Evolutionary conservation across 2,329 filamentous ascomycete species (phyloP).

Genomic region (Aspergillus spinulosporus): DNA sequence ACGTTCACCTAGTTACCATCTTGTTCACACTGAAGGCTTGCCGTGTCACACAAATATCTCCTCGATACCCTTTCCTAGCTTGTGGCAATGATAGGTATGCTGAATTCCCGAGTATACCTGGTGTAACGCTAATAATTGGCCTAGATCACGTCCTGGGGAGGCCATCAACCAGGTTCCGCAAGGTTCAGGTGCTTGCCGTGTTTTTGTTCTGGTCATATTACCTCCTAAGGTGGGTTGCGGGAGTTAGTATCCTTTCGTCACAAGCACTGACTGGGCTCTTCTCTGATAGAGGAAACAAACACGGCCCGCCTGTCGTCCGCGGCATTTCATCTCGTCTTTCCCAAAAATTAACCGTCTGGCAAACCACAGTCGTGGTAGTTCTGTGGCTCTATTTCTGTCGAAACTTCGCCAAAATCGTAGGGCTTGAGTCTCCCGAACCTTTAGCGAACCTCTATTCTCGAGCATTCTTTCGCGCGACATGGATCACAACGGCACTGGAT

Average conservation of each 20-base stretch:
- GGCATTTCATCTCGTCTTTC: constrained; percentile 69
- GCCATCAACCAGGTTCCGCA: constrained; percentile 86
- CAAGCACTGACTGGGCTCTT: background rate
- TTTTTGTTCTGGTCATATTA: constrained; percentile 90
- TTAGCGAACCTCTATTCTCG: constrained; percentile 90
- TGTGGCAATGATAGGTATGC: constrained; percentile 36
- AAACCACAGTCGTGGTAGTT: constrained; percentile 81
- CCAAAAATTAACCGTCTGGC: constrained; percentile 78
- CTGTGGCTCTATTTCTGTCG: constrained; percentile 87
- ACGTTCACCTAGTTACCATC: background rate
- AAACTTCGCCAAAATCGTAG: constrained; percentile 90
- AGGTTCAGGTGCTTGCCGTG: constrained; percentile 88
- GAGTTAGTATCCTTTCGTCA: background rate
- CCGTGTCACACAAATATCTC: background rate
- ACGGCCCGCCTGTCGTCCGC: constrained; percentile 65
- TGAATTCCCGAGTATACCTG: background rate
- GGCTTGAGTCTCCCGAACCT: constrained; percentile 88
- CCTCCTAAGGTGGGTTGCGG: constrained; percentile 64
- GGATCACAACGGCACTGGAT: constrained; percentile 91
- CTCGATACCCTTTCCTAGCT: background rate
- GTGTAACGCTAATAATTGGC: constrained; percentile 7
- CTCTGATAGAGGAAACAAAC: constrained; percentile 68
- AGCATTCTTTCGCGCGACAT: constrained; percentile 92
- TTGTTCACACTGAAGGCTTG: background rate
- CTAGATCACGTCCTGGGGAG: constrained; percentile 86